A percentile compares a stretch with the other conserved stretches of the same genome.
These are phyloP conservation scores for Tricholoma hemisulphureum DNA, from an alignment of 768 basidiomycete species.

Conservation along the genomic window DNA sequence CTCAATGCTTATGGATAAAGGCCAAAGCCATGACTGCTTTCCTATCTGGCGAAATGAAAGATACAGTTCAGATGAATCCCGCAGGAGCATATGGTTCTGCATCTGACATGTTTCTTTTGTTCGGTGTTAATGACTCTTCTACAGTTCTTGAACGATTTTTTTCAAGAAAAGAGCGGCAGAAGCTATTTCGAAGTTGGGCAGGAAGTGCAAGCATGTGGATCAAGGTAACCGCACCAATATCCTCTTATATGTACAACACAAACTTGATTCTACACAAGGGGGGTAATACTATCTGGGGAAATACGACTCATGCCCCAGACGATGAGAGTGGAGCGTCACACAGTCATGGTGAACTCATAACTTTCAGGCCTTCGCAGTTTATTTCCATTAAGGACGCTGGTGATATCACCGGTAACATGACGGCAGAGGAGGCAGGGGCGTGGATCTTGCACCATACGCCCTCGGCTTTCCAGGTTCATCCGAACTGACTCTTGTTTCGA, in stretches of 20 bases:
- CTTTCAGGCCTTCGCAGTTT: conserved; percentile 55
- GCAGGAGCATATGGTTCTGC: conserved; percentile 70
- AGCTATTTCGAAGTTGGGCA: conserved; percentile 92
- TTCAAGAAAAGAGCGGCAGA: conserved; percentile 83
- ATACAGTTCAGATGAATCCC: conserved; percentile 83
- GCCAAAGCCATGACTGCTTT: conserved; percentile 95
- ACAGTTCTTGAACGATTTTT: conserved; percentile 86
- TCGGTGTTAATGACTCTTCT: background rate
- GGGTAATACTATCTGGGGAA: conserved; percentile 83
- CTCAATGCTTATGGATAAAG: conserved; percentile 31
- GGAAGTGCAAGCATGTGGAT: conserved; percentile 94
- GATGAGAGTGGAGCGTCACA: conserved; percentile 53
- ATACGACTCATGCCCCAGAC: conserved; percentile 73
- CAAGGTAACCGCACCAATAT: conserved; percentile 53
- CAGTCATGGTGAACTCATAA: conserved; percentile 80
- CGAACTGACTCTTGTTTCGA: background rate
- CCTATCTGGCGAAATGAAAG: conserved; percentile 92
- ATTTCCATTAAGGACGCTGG: conserved; percentile 22
- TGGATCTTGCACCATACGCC: conserved; percentile 88
- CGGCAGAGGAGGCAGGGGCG: conserved; percentile 64
- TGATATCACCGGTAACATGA: conserved; percentile 57
- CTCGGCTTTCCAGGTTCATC: conserved; percentile 67
- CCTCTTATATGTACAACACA: background rate
- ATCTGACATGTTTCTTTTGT: background rate
- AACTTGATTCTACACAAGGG: conserved; percentile 47